These are phyloP conservation scores for Serpula lacrymans DNA, from an alignment of 768 basidiomycete genomes.

Conservation along the genomic window DNA sequence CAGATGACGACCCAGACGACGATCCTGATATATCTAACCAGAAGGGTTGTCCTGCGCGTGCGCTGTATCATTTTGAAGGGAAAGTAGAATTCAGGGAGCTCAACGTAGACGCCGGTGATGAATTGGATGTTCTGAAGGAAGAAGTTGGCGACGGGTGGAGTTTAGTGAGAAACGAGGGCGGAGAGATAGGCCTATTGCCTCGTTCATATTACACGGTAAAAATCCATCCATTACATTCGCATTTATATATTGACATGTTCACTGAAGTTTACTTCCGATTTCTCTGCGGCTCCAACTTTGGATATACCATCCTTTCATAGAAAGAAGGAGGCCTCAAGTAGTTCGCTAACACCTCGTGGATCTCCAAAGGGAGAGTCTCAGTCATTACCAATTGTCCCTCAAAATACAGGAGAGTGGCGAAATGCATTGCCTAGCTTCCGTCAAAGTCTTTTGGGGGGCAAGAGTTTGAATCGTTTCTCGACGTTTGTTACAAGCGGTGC, in stretches of 20 bases:
- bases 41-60: conserved; percentile 53
- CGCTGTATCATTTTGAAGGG: conserved; percentile 72
- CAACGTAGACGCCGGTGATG: conserved; percentile 63
- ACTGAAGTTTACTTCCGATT: conserved; percentile 62
- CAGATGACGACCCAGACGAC: conserved; percentile 49
- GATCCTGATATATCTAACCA: conserved; percentile 29
- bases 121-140: conserved; percentile 67
- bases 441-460: conserved; percentile 70
- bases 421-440: conserved; percentile 61
- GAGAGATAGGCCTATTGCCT: conserved; percentile 68
- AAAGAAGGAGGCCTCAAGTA: conserved; percentile 34
- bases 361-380: conserved; percentile 29
- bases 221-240: conserved; percentile 8
- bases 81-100: conserved; percentile 75
- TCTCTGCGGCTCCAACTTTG: conserved; percentile 46
- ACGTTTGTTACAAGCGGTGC: conserved; percentile 84
- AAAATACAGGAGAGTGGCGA: conserved; percentile 69
- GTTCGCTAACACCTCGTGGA: conserved; percentile 49
- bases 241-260: neutral
- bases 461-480: conserved; percentile 80
- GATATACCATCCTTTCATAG: conserved; percentile 15
- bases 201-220: conserved; percentile 69
- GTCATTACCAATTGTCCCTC: conserved; percentile 48
- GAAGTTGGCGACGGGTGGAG: conserved; percentile 81
- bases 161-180: conserved; percentile 54